phyloP scores from a whole-genome alignment of 345 rosid species.

The Toxicodendron radicans region DNA sequence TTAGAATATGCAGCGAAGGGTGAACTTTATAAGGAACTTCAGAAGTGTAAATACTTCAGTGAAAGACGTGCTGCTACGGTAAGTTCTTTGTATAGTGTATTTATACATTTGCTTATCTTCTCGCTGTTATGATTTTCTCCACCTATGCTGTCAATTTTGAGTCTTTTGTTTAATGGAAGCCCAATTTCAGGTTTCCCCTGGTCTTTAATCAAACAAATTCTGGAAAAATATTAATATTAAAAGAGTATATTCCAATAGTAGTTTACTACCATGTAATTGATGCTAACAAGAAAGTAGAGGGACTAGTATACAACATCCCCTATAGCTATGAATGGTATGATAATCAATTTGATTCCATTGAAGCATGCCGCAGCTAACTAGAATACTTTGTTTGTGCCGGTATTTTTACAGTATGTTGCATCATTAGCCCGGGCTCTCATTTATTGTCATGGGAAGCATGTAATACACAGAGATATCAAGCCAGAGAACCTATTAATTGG shows the following conservation, averaged over 20 bases:
- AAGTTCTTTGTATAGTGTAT: conserved; percentile 27
- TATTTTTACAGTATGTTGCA: conserved; percentile 77
- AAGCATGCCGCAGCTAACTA: no score
- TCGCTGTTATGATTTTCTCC: neutral
- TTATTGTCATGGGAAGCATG: conserved; percentile 98
- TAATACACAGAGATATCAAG: conserved; percentile 95
- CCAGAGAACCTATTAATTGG: conserved; percentile 93
- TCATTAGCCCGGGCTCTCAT: conserved; percentile 95
- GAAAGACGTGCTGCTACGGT: conserved; percentile 95
- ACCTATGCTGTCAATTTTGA: neutral
- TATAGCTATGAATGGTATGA: neutral
- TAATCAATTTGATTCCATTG: neutral
- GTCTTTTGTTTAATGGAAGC: neutral
- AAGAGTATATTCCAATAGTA: no score
- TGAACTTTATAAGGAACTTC: conserved; percentile 88
- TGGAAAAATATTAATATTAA: no score
- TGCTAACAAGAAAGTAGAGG: neutral
- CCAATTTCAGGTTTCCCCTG: neutral
- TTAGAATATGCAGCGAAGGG: conserved; percentile 90
- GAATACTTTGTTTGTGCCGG: neutral
- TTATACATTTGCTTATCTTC: neutral
- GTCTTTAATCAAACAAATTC: neutral
- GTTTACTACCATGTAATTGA: no score
- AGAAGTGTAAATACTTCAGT: conserved; percentile 84
- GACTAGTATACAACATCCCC: neutral